phyloP scores from a whole-genome alignment of 768 basidiomycete species.

The Pleurotus salmoneostramineus region DNA sequence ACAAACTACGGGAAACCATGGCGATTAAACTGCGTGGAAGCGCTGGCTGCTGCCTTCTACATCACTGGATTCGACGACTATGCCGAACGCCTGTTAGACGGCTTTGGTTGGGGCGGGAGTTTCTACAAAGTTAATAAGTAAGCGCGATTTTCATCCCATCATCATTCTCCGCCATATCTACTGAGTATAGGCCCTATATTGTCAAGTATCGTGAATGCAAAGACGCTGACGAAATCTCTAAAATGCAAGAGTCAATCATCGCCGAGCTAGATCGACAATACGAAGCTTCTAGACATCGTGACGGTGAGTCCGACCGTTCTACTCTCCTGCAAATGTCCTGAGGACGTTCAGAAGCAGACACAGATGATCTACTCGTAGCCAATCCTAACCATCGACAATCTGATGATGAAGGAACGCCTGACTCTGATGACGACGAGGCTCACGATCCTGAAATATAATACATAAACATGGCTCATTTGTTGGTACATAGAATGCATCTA shows the following conservation, averaged over 20 bases:
- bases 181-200: slow-evolving; percentile 49
- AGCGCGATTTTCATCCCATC: slow-evolving; percentile 15
- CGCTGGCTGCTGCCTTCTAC: slow-evolving; percentile 92
- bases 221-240: slow-evolving; percentile 52
- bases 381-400: slow-evolving; percentile 59
- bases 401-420: slow-evolving; percentile 16
- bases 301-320: slow-evolving; percentile 32
- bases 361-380: slow-evolving; percentile 59
- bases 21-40: slow-evolving; percentile 93
- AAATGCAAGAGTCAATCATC: slow-evolving; percentile 66
- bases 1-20: slow-evolving; percentile 98
- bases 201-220: slow-evolving; percentile 74
- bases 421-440: slow-evolving; percentile 13
- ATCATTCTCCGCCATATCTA: not conserved
- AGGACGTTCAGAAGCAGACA: too few relatives aligned
- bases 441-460: too few relatives aligned
- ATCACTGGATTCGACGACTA: slow-evolving; percentile 83
- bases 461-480: too few relatives aligned
- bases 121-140: slow-evolving; percentile 87
- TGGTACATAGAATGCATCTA: too few relatives aligned
- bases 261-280: slow-evolving; percentile 64
- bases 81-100: slow-evolving; percentile 72
- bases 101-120: slow-evolving; percentile 89
- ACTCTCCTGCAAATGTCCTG: slow-evolving; percentile 18
- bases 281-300: slow-evolving; percentile 46